phyloP scores from a whole-genome alignment of 2,329 filamentous ascomycete genomes.

The Byssoonygena ceratinophila region DNA sequence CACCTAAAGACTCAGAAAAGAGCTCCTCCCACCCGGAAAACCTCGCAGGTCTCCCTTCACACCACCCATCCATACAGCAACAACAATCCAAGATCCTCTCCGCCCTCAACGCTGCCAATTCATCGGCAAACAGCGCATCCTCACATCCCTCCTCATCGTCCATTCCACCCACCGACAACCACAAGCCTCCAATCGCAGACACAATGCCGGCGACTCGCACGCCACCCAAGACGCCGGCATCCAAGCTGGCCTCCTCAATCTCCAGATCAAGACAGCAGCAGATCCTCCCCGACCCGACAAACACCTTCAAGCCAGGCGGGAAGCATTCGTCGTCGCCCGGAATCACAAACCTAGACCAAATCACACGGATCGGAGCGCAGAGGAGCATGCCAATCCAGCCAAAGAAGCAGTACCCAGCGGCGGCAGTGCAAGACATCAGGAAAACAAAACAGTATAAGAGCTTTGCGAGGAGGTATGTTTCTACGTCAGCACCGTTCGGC shows the following conservation, averaged over 20 bases:
- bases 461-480: constrained; percentile 30
- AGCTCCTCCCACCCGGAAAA: background rate
- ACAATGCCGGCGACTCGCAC: background rate
- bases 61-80: background rate
- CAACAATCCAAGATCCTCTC: constrained; percentile 8
- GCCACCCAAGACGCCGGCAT: constrained; percentile 3
- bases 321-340: constrained; percentile 2
- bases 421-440: constrained; percentile 25
- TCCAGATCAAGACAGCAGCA: constrained; percentile 2
- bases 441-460: constrained; percentile 34
- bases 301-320: constrained; percentile 1
- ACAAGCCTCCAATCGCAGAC: background rate
- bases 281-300: constrained; percentile 6
- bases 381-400: background rate
- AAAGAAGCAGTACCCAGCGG: background rate
- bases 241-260: constrained; percentile 9
- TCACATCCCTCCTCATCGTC: background rate
- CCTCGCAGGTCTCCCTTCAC: background rate
- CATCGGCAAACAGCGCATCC: background rate
- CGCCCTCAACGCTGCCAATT: background rate
- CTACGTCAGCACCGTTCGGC: too few relatives aligned
- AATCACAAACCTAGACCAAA: constrained; percentile 4
- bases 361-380: constrained; percentile 8
- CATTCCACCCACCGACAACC: background rate
- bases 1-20: background rate